phyloP scores from a whole-genome alignment of 345 rosid species.

The Geranium brycei region DNA sequence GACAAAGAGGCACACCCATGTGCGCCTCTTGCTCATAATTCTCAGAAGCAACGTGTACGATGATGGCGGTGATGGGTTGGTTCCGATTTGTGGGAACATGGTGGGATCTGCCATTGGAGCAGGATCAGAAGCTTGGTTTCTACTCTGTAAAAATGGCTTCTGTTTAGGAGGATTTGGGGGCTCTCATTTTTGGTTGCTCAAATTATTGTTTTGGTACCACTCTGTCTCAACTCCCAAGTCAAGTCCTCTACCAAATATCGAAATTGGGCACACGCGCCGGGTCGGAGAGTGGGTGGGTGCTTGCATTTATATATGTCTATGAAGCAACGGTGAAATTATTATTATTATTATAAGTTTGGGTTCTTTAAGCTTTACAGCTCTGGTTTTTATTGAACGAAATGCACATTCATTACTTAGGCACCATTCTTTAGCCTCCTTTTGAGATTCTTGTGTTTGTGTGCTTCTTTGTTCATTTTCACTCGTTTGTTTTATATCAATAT shows the following conservation, averaged over 20 bases:
- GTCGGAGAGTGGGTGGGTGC: too few species aligned
- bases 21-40: slow-evolving; percentile 86
- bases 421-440: neutral
- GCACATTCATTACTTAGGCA: neutral
- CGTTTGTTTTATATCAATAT: too few species aligned
- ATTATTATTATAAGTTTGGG: neutral
- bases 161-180: neutral
- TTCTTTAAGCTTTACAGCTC: neutral
- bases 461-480: neutral
- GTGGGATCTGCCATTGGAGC: neutral
- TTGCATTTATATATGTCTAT: too few species aligned
- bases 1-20: slow-evolving; percentile 82
- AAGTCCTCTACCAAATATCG: too few species aligned
- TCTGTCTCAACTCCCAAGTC: too few species aligned
- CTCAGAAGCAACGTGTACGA: slow-evolving; percentile 39
- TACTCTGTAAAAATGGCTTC: neutral
- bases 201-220: too few species aligned
- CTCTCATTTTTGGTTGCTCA: too few species aligned
- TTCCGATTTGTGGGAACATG: slow-evolving; percentile 5
- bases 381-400: neutral
- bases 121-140: neutral
- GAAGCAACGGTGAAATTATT: too few species aligned
- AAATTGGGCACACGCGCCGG: too few species aligned
- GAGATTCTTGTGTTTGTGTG: neutral
- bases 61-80: slow-evolving; percentile 33